Evolutionary conservation across 139 green algal species (phyloP).

Genomic region (Micractinium conductrix): DNA sequence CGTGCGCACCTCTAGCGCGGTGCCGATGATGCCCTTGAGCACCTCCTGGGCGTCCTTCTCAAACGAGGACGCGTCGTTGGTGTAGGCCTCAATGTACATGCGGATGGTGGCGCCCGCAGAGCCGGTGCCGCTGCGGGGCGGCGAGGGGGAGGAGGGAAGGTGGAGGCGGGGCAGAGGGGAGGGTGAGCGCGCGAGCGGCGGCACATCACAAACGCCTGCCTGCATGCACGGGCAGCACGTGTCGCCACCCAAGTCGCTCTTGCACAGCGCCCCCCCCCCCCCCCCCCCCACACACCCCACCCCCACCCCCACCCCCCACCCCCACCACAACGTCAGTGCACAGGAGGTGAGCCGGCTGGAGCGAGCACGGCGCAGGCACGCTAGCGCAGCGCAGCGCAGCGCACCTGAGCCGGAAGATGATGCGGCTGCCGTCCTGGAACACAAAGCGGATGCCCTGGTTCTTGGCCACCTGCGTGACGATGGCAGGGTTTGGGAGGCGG

Average conservation of each 20-base stretch:
- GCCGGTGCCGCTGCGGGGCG: conserved; percentile 75
- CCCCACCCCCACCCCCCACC: neutral
- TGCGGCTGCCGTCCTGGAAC: conserved; percentile 94
- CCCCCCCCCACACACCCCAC: neutral
- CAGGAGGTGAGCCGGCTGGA: no score
- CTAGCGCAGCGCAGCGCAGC: neutral
- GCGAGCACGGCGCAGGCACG: no score
- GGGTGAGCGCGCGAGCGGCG: neutral
- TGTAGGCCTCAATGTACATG: conserved; percentile 99
- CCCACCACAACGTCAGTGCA: neutral
- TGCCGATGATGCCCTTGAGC: conserved; percentile 75
- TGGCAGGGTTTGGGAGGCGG: no score
- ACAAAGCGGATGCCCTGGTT: conserved; percentile 98
- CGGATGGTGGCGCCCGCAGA: conserved; percentile 94
- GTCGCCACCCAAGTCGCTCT: neutral
- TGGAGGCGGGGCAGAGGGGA: neutral
- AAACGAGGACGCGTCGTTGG: conserved; percentile 76
- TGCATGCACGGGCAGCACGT: neutral
- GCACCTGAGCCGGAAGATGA: conserved; percentile 92
- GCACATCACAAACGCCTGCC: neutral
- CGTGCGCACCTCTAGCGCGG: conserved; percentile 84
- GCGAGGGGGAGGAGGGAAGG: neutral
- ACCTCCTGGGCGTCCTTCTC: conserved; percentile 85
- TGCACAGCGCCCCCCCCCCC: neutral
- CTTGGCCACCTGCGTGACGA: no score